A percentile compares a stretch with the other conserved stretches of the same genome.
Conservation (phyloP, 1,139 yeast species). For the Zygoascus hellenicus region DNA sequence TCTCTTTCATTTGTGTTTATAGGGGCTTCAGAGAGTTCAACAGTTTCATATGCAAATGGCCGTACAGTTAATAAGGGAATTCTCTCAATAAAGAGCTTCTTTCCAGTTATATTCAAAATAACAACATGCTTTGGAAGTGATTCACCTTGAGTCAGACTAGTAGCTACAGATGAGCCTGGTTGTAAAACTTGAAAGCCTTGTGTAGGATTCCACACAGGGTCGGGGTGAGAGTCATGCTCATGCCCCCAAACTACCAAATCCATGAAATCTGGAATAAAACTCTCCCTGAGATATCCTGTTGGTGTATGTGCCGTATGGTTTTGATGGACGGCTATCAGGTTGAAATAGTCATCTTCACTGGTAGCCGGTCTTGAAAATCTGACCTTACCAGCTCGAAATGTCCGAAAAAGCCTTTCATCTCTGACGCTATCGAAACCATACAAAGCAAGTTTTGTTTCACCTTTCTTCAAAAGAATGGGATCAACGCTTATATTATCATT, state of each 20-base stretch:
- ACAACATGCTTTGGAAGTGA: conserved; percentile 69
- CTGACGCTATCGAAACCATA: conserved; percentile 87
- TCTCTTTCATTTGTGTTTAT: conserved; percentile 50
- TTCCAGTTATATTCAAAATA: conserved; percentile 56
- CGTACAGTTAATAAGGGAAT: conserved; percentile 67
- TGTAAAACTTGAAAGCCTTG: conserved; percentile 76
- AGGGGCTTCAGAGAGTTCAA: conserved; percentile 49
- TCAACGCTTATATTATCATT: conserved; percentile 66
- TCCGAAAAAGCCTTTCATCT: conserved; percentile 79
- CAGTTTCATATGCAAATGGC: conserved; percentile 72
- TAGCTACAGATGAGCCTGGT: conserved; percentile 93
- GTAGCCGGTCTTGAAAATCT: conserved; percentile 67
- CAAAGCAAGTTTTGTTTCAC: conserved; percentile 71
- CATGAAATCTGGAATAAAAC: conserved; percentile 70
- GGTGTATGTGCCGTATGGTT: conserved; percentile 73
- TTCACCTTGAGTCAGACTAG: conserved; percentile 85
- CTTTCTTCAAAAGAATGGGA: conserved; percentile 83
- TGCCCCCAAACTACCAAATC: conserved; percentile 95
- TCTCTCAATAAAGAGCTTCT: conserved; percentile 56
- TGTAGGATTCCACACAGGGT: conserved; percentile 57
- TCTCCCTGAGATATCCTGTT: conserved; percentile 80
- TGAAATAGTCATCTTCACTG: conserved; percentile 62
- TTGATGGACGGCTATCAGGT: conserved; percentile 85
- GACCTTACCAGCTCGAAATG: conserved; percentile 76
- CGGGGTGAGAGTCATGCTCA: conserved; percentile 89